Evolutionary conservation across 2,329 filamentous ascomycete species (phyloP), one percentile per base, ranked within the genome.

Genomic region (Paraphoma sp.): DNA sequence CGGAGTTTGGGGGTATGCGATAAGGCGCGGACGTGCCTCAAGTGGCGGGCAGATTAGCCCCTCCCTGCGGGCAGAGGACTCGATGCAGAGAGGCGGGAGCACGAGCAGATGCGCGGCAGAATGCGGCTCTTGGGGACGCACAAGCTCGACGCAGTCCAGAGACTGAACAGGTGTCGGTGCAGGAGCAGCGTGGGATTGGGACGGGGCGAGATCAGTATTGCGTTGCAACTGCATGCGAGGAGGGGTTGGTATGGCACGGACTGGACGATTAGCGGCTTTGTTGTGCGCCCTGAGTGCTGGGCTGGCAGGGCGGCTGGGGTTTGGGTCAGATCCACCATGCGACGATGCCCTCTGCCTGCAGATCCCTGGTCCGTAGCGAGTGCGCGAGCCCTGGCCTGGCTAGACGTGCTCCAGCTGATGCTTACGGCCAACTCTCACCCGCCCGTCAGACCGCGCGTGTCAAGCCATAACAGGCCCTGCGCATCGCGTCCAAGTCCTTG

Each of bases 221-320:
- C 63, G 65, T 63, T 61, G 67, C 65, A 65, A 65, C 56, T 59
- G 66, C 64, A 70, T 67, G 69, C 69, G 65, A 70, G 63, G 64
- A 64, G 62, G 60, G 63, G 43, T 23, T 46, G 50, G 61, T 57
- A 62, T 60, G 62, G 61, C 65, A 67, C 65, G 62, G 59, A 56
- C 62, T 55, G 58, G 50, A 61, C 57, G 48, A 45, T 57, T 68
- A 67, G 68, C 64, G 64, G 64, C 70, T 65, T 67, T 65, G 64
- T 70, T 54, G 58, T 59, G 62, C 59, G 60, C 60, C 64, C 60
- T 61, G 68, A 61, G 59, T 48, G 53, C 60, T 51, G 56, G 63
- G 63, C 65, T 64, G 63, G 59, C 60, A 59, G 54, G 57, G 58
- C 52, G 68, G 67, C 65, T 69, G 71, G 69, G 67, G 61, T 65